Evolutionary conservation across 768 basidiomycete species (phyloP).

Genomic region (Mrakia blollopis): DNA sequence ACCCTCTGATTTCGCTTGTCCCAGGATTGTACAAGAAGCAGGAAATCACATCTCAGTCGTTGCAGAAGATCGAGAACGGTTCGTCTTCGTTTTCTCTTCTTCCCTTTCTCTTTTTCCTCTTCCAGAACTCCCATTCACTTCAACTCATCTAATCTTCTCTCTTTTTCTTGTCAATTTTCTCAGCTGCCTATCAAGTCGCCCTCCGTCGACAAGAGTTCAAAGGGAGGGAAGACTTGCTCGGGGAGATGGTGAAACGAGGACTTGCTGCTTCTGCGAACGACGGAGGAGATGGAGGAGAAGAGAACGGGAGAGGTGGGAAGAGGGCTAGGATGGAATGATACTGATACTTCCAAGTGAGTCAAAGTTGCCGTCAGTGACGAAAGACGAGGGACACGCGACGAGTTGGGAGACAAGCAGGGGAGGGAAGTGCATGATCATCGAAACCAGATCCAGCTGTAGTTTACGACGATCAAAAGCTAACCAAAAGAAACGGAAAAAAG

Average conservation of each 20-base stretch:
- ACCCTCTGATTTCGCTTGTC: slow-evolving; percentile 64
- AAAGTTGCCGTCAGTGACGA: too few species aligned
- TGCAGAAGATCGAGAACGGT: slow-evolving; percentile 95
- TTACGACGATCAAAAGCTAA: too few species aligned
- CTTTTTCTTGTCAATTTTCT: too few species aligned
- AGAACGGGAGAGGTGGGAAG: slow-evolving; percentile 2
- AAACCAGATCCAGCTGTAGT: too few species aligned
- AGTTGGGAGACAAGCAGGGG: too few species aligned
- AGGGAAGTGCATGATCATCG: too few species aligned
- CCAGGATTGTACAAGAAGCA: slow-evolving; percentile 81
- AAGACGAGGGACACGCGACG: too few species aligned
- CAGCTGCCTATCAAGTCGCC: slow-evolving; percentile 27
- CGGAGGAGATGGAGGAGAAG: not conserved
- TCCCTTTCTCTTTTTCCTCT: not conserved
- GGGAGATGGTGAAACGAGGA: slow-evolving; percentile 22
- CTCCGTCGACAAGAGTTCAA: slow-evolving; percentile 23
- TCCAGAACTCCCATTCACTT: too few species aligned
- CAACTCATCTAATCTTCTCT: too few species aligned
- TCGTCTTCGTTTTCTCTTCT: not conserved
- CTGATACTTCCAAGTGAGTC: too few species aligned
- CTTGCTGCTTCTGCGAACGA: not conserved
- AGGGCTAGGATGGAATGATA: slow-evolving; percentile 16
- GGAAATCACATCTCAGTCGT: slow-evolving; percentile 72
- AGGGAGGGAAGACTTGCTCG: slow-evolving; percentile 4
- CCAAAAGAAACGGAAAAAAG: too few species aligned